These are phyloP conservation scores for Pleurotus eryngii DNA, from an alignment of 768 basidiomycete genomes.

Conservation along the genomic window DNA sequence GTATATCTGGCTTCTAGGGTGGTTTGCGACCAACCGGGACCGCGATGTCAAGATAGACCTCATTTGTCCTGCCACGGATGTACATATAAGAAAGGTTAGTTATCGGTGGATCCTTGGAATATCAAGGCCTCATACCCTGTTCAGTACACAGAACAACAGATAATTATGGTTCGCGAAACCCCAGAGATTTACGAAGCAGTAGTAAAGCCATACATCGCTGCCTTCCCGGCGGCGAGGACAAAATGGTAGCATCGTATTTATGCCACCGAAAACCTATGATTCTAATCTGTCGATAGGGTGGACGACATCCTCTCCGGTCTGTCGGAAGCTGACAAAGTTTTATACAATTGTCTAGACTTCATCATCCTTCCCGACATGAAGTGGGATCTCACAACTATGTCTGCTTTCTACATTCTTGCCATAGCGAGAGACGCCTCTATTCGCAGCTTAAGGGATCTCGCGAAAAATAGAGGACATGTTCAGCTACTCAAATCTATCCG, in stretches of 20 bases:
- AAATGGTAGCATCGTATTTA: conserved; percentile 54
- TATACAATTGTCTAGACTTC: conserved; percentile 63
- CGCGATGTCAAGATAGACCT: conserved; percentile 80
- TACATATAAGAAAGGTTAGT: conserved; percentile 79
- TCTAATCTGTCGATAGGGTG: conserved; percentile 52
- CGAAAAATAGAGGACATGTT: conserved; percentile 47
- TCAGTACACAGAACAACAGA: conserved; percentile 75
- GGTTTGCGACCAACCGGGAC: conserved; percentile 45
- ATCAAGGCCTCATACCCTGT: not conserved
- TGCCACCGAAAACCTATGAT: not conserved
- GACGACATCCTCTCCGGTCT: conserved; percentile 75
- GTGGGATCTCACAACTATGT: conserved; percentile 81
- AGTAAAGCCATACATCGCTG: conserved; percentile 75
- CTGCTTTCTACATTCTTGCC: conserved; percentile 82
- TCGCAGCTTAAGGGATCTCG: conserved; percentile 74
- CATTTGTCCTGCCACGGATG: conserved; percentile 86
- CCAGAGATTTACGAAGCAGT: conserved; percentile 68
- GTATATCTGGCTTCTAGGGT: conserved; percentile 83
- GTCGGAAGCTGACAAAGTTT: conserved; percentile 71
- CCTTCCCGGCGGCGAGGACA: conserved; percentile 73
- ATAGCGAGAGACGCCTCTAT: conserved; percentile 63
- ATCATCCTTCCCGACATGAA: conserved; percentile 94
- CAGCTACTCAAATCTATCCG: conserved; percentile 65
- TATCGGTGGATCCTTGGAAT: not conserved
- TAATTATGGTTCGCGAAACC: conserved; percentile 78